These are phyloP conservation scores for Mucor irregularis DNA, from an alignment of 371 early-diverging fungal species.

Conservation along the genomic window DNA sequence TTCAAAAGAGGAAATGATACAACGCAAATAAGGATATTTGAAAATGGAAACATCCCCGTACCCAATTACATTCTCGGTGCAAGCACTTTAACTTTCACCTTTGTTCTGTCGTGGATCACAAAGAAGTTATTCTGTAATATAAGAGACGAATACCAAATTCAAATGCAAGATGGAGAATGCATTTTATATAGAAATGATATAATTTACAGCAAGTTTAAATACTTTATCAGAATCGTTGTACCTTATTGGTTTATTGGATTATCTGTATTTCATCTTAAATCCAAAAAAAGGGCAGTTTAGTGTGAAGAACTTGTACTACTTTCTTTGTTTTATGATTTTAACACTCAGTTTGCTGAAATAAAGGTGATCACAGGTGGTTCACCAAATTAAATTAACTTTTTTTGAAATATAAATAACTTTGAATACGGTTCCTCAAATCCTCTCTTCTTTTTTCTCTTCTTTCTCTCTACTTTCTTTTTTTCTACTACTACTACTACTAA, in stretches of 20 bases:
- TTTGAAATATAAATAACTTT: no score
- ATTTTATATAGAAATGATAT: constrained; percentile 7
- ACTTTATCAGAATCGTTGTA: neutral
- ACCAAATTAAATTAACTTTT: constrained; percentile 4
- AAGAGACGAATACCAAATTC: neutral
- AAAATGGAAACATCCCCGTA: constrained; percentile 1
- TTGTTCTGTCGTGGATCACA: neutral
- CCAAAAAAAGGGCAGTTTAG: neutral
- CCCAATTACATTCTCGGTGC: neutral
- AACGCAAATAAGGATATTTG: neutral
- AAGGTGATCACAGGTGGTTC: constrained; percentile 7
- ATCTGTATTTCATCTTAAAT: neutral
- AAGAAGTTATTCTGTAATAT: neutral
- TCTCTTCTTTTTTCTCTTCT: neutral
- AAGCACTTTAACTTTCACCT: neutral
- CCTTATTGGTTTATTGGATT: constrained; percentile 15
- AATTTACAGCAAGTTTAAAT: neutral
- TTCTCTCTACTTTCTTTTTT: neutral
- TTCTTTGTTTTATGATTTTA: neutral
- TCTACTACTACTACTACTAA: no score
- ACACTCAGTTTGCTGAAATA: neutral
- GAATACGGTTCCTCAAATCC: no score
- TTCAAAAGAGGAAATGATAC: constrained; percentile 3
- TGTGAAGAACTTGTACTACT: neutral
- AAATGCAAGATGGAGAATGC: neutral